These are phyloP conservation scores for Tetrapisispora arboricola DNA, from an alignment of 805 yeast genomes.

Conservation along the genomic window DNA sequence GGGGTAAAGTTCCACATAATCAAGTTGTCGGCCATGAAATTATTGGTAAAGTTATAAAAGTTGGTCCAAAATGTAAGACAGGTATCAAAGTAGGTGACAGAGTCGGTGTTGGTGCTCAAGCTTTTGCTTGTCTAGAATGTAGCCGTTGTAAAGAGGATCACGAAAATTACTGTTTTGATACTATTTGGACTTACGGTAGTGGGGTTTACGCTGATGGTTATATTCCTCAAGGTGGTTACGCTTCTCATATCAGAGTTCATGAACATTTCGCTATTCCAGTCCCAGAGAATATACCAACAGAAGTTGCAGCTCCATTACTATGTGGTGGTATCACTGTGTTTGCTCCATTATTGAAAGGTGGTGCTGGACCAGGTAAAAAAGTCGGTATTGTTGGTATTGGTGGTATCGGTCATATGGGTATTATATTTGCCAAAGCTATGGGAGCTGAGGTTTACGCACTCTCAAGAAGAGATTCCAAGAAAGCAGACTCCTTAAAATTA, in stretches of 20 bases:
- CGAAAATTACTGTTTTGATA: slow-evolving; percentile 46
- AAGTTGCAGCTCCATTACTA: slow-evolving; percentile 58
- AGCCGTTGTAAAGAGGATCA: slow-evolving; percentile 43
- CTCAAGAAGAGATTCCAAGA: slow-evolving; percentile 41
- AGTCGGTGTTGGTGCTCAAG: slow-evolving; percentile 74
- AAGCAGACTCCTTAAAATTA: slow-evolving; percentile 37
- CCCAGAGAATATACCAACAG: slow-evolving; percentile 44
- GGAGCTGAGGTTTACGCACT: slow-evolving; percentile 52
- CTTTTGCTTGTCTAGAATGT: slow-evolving; percentile 52
- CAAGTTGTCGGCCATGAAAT: slow-evolving; percentile 60
- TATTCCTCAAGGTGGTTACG: slow-evolving; percentile 54
- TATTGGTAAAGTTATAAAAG: slow-evolving; percentile 45
- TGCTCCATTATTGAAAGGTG: slow-evolving; percentile 51
- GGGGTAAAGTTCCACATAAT: slow-evolving; percentile 20
- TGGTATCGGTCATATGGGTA: slow-evolving; percentile 48
- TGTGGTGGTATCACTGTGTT: slow-evolving; percentile 72
- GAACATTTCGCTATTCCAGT: slow-evolving; percentile 55
- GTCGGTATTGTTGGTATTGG: slow-evolving; percentile 50
- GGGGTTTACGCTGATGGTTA: slow-evolving; percentile 37
- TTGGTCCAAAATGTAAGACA: slow-evolving; percentile 45
- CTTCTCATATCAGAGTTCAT: slow-evolving; percentile 52
- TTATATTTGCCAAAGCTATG: slow-evolving; percentile 46
- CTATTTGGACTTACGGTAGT: slow-evolving; percentile 40
- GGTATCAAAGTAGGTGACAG: slow-evolving; percentile 55
- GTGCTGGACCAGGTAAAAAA: slow-evolving; percentile 38